These are phyloP conservation scores for Tetratostichococcus sp. DNA, from an alignment of 139 green algal genomes.

Conservation along the genomic window DNA sequence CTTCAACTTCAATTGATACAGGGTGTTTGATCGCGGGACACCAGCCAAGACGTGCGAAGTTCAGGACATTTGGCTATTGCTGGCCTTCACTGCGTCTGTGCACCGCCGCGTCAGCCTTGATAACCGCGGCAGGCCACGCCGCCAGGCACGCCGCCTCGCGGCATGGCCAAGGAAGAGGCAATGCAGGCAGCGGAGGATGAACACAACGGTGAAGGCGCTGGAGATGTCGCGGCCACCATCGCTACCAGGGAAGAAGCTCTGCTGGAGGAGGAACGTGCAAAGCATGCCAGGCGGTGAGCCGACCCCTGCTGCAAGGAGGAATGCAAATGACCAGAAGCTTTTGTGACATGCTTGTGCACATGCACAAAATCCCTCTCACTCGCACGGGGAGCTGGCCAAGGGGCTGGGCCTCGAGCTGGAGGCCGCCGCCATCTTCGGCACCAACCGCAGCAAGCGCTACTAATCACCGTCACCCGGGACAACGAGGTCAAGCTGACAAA, in stretches of 20 bases:
- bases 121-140: too few relatives aligned
- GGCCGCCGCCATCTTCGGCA: not conserved
- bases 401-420: too few relatives aligned
- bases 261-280: not conserved
- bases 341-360: not conserved
- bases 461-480: not conserved
- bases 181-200: too few relatives aligned
- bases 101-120: too few relatives aligned
- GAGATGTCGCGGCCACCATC: not conserved
- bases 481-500: not conserved
- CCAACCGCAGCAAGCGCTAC: not conserved
- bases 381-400: too few relatives aligned
- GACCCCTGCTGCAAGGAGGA: not conserved
- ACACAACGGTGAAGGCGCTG: not conserved
- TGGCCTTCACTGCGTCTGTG: too few relatives aligned
- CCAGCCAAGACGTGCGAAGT: too few relatives aligned
- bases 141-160: too few relatives aligned
- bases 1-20: too few relatives aligned
- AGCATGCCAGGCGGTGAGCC: not conserved
- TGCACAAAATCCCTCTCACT: not conserved
- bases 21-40: too few relatives aligned
- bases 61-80: too few relatives aligned
- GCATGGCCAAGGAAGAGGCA: too few relatives aligned
- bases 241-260: not conserved
- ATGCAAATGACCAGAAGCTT: not conserved